Evolutionary conservation across 805 yeast genomes (phyloP).

Genomic region (Kodamaea restingae): DNA sequence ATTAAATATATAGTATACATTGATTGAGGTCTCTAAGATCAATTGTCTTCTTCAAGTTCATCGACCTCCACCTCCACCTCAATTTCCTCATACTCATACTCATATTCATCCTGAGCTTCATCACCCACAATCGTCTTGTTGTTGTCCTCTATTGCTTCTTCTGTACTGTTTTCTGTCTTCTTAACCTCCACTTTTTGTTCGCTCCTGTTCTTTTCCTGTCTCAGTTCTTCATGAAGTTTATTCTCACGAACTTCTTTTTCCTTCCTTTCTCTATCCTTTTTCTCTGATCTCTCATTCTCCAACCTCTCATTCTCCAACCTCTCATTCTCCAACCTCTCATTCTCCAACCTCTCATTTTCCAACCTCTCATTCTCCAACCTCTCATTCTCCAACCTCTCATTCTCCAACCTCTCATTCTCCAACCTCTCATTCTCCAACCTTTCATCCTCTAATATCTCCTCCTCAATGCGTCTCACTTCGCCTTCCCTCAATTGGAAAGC

Average conservation of each 20-base stretch:
- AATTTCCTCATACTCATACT: constrained; percentile 1
- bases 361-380: not conserved
- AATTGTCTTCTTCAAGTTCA: not conserved
- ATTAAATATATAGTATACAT: not conserved
- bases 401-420: constrained; percentile 2
- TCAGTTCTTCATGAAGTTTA: no score
- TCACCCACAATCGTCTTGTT: no score
- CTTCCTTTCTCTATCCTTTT: no score
- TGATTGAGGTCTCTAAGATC: no score
- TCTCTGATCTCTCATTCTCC: no score
- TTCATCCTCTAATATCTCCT: not conserved
- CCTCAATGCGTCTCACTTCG: constrained; percentile 9
- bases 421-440: constrained; percentile 1
- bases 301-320: constrained; percentile 1
- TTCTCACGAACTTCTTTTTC: no score
- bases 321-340: not conserved
- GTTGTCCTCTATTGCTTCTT: no score
- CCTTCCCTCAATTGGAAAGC: constrained; percentile 40
- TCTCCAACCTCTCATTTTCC: not conserved
- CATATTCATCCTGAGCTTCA: not conserved
- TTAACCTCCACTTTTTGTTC: not conserved
- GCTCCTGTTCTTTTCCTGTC: not conserved
- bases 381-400: not conserved
- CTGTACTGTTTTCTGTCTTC: no score
- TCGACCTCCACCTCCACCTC: constrained; percentile 4